Evolutionary conservation across 306 rosid genomes (phyloP).

Genomic region (Cotoneaster glaucophyllus): DNA sequence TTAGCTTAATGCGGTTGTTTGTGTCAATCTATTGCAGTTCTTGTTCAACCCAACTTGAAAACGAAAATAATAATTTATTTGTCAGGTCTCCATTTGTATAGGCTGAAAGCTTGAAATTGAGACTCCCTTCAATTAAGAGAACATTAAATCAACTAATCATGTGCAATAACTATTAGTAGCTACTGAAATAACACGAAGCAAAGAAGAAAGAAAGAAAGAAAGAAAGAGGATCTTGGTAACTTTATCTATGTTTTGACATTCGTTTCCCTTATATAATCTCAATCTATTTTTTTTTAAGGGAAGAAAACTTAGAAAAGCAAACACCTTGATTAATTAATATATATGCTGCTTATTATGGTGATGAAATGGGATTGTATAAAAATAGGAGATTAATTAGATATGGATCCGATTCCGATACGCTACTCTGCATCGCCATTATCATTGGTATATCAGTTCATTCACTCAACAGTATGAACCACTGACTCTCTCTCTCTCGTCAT

Average conservation of each 20-base stretch:
- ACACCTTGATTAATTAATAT: not conserved
- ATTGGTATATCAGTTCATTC: not conserved
- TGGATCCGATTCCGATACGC: not conserved
- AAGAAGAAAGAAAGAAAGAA: too few relatives aligned
- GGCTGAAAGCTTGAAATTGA: too few relatives aligned
- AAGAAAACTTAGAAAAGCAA: not conserved
- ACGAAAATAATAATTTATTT: too few relatives aligned
- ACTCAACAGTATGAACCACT: not conserved
- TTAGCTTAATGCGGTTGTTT: not conserved
- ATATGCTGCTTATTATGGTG: not conserved
- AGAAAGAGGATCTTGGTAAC: not conserved
- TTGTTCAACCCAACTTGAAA: not conserved
- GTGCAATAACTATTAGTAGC: not conserved
- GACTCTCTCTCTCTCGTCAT: not conserved
- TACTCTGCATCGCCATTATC: not conserved
- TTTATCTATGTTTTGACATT: not conserved
- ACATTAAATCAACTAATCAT: too few relatives aligned
- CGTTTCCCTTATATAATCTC: not conserved
- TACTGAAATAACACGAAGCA: not conserved
- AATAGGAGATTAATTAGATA: not conserved
- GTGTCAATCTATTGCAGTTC: not conserved
- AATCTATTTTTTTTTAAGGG: not conserved
- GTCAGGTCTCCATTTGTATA: not conserved
- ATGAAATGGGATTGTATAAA: not conserved
- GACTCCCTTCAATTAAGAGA: too few relatives aligned